A percentile compares a stretch with the other conserved stretches of the same genome.
phyloP scores from a whole-genome alignment of 192 early-diverging fungal species.

The Gonapodya prolifera region DNA sequence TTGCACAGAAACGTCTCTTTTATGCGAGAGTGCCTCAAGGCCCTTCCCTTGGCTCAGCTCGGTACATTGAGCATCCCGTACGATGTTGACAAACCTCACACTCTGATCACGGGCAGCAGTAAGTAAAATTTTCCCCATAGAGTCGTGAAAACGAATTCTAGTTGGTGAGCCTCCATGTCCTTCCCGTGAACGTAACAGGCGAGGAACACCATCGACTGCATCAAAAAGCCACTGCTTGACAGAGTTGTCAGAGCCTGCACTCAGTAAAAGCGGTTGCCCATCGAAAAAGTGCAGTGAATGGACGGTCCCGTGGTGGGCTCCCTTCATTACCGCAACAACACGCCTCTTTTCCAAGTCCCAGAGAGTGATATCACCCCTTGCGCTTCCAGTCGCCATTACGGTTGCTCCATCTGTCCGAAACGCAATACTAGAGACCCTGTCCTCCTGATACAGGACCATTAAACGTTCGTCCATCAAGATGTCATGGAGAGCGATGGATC shows the following conservation, averaged over 20 bases:
- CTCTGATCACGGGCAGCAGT: conserved; percentile 73
- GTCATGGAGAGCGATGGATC: conserved; percentile 73
- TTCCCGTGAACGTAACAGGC: conserved; percentile 66
- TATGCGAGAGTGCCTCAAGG: background rate
- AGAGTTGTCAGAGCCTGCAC: conserved; percentile 79
- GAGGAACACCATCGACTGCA: conserved; percentile 58
- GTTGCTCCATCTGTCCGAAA: conserved; percentile 85
- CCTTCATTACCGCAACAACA: conserved; percentile 65
- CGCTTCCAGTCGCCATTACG: conserved; percentile 83
- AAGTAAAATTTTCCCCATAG: conserved; percentile 59
- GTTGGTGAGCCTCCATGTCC: conserved; percentile 83
- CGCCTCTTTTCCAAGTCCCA: conserved; percentile 81
- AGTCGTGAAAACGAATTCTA: conserved; percentile 61
- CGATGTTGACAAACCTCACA: conserved; percentile 65
- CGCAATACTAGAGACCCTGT: conserved; percentile 74
- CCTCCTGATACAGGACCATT: conserved; percentile 69
- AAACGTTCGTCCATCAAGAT: conserved; percentile 66
- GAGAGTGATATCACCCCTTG: conserved; percentile 73
- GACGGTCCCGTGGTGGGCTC: conserved; percentile 71
- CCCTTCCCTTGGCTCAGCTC: conserved; percentile 68
- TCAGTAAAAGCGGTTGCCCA: conserved; percentile 76
- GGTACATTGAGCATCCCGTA: conserved; percentile 69
- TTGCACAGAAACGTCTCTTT: background rate
- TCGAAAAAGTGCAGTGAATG: conserved; percentile 65
- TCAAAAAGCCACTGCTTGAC: conserved; percentile 97